Conservation (phyloP, 805 yeast genomes). For the Zygotorulaspora chibaensis region DNA sequence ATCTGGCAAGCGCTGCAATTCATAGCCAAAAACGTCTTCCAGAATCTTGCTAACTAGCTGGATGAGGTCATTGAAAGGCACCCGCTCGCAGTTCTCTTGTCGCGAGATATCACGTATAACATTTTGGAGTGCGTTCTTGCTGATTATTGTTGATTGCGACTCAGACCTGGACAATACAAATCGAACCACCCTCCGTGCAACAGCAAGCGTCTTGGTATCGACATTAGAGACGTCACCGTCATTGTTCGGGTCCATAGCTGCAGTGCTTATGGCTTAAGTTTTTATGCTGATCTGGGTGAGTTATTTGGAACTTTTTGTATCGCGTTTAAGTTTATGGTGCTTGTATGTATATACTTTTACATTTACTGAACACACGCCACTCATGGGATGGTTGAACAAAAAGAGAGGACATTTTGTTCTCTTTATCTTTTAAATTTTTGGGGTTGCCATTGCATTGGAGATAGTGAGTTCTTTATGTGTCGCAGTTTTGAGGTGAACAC, state of each 20-base stretch:
- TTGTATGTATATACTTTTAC: no score
- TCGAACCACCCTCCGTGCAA: constrained; percentile 24
- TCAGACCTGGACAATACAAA: constrained; percentile 23
- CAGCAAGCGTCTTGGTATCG: constrained; percentile 8
- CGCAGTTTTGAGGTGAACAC: no score
- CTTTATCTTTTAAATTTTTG: no score
- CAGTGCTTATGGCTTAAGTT: not conserved
- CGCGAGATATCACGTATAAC: constrained; percentile 18
- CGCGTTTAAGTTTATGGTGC: not conserved
- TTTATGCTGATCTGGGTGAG: not conserved
- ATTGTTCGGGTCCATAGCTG: not conserved
- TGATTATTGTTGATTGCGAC: constrained; percentile 25
- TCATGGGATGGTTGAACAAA: no score
- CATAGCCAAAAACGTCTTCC: constrained; percentile 28
- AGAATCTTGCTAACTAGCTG: constrained; percentile 19
- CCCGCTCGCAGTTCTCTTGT: constrained; percentile 18
- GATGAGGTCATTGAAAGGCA: constrained; percentile 16
- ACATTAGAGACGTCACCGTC: constrained; percentile 4
- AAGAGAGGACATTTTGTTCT: no score
- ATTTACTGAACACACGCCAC: no score
- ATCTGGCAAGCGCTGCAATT: constrained; percentile 21
- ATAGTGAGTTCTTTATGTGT: no score
- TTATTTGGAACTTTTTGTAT: not conserved
- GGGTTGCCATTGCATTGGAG: no score
- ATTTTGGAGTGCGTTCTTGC: constrained; percentile 19